phyloP scores from a whole-genome alignment of 768 basidiomycete genomes.

The Piloderma croceum region DNA sequence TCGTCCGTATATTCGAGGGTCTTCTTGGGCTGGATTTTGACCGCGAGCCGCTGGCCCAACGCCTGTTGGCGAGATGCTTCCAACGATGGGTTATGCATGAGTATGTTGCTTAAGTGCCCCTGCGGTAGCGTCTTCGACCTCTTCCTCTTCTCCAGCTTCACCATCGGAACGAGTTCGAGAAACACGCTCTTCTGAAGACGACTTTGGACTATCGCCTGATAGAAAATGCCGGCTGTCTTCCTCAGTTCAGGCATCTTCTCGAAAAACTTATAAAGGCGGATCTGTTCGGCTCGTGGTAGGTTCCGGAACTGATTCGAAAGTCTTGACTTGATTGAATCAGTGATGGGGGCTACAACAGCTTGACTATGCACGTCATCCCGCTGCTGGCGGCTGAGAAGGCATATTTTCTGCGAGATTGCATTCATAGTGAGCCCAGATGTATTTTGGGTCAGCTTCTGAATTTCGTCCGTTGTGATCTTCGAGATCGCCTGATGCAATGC shows the following conservation, averaged over 20 bases:
- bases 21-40: conserved; percentile 2
- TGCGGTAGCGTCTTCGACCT: background rate
- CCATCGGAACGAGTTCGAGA: no score
- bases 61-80: conserved; percentile 5
- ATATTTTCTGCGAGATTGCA: conserved; percentile 6
- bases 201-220: conserved; percentile 13
- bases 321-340: conserved; percentile 10
- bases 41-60: background rate
- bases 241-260: conserved; percentile 8
- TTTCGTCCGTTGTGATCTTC: conserved; percentile 4
- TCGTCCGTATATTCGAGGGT: conserved; percentile 6
- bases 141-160: no score
- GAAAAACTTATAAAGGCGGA: conserved; percentile 14
- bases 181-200: conserved; percentile 10
- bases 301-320: conserved; percentile 11
- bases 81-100: conserved; percentile 1
- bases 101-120: conserved; percentile 10
- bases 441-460: conserved; percentile 6
- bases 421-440: background rate
- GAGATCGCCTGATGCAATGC: no score
- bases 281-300: no score
- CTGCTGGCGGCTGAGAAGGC: conserved; percentile 10
- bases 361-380: conserved; percentile 7
- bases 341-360: conserved; percentile 9
- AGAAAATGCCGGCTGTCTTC: conserved; percentile 12